A percentile compares a stretch with the other conserved stretches of the same genome.
phyloP scores from a whole-genome alignment of 176 grass and related monocot genomes.

The Saccharum officinarum region DNA sequence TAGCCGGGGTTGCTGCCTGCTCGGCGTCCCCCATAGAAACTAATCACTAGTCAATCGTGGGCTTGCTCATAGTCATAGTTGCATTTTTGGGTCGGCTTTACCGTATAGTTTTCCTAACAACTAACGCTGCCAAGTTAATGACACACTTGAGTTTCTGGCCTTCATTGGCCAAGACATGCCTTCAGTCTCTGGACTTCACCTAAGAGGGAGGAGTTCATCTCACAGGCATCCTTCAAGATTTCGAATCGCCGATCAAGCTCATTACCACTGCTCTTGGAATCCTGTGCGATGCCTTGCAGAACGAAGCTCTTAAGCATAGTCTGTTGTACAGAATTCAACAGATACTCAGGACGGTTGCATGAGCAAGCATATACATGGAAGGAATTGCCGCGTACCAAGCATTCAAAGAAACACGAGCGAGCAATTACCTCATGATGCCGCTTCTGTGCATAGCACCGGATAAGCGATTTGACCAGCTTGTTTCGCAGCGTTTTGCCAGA shows the following conservation, averaged over 20 bases:
- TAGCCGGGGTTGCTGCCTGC: not conserved
- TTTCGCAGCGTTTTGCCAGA: constrained; percentile 49
- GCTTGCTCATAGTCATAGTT: not conserved
- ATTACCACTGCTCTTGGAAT: constrained; percentile 18
- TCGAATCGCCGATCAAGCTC: constrained; percentile 53
- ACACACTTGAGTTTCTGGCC: not conserved
- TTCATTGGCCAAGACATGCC: constrained; percentile 28
- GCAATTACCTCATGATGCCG: constrained; percentile 58
- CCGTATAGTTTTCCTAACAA: not conserved
- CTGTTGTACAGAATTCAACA: constrained; percentile 33
- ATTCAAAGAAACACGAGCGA: not conserved
- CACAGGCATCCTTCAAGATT: constrained; percentile 66
- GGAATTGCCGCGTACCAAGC: not conserved
- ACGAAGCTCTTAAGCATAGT: constrained; percentile 66
- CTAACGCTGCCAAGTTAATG: not conserved
- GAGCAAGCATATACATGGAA: not conserved
- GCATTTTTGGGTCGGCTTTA: not conserved
- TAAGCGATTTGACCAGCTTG: constrained; percentile 66
- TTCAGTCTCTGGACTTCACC: constrained; percentile 58
- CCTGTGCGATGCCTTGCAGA: constrained; percentile 52
- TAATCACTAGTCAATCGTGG: not conserved
- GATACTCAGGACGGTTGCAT: not conserved
- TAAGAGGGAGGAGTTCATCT: constrained; percentile 72
- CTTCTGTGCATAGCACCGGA: constrained; percentile 66
- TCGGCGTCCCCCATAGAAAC: not conserved